Evolutionary conservation across 2,329 filamentous ascomycete genomes (phyloP), one percentile per base, ranked within the genome.

Genomic region (Cladosporium halotolerans): DNA sequence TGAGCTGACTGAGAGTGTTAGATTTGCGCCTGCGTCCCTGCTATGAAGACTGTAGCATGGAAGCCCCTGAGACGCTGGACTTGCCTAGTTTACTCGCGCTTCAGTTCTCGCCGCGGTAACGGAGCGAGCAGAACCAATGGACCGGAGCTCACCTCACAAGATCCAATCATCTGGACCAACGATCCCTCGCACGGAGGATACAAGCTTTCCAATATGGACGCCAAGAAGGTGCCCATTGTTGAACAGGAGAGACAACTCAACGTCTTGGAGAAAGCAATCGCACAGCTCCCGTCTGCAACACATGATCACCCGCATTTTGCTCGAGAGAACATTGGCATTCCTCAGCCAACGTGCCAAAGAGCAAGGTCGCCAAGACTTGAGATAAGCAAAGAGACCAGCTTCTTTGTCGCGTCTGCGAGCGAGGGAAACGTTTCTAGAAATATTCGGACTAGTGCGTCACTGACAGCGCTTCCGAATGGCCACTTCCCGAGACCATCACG

Each of bases 11-110:
- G 33, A 59, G 23, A 3, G 19, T n/a, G 10, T 9, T 10, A 70
- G 65, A 67, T 71, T 14, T 71, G 69, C 57, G 68, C 68, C 40
- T 70, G 68, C 51, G 68, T 66, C 8, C 69, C 69, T 31, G 63
- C 69, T 2, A 62, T 68, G 45, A 68, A 70, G 42, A 62, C 67
- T 3, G 57, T 71, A 8, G 49, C 66, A n/a, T 59, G 58, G 44
- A 53, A 60, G 23, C 64, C 61, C 2, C 41, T 67, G 43, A 34
- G 51, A 7, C 33, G 40, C 10, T 41, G 62, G 23, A 53, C 58
- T 9, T 46, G 40, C 13, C 48, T 41, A 28, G 41, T 66, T 33
- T 61, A 61, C 5, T 56, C 53, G 36, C 60, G 58, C 40, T 31
- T 65, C 28, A 57, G 55, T 14, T 63, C 60, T 10, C 18, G 13